phyloP scores from a whole-genome alignment of 2,329 filamentous ascomycete genomes.

The Beauveria australis region DNA sequence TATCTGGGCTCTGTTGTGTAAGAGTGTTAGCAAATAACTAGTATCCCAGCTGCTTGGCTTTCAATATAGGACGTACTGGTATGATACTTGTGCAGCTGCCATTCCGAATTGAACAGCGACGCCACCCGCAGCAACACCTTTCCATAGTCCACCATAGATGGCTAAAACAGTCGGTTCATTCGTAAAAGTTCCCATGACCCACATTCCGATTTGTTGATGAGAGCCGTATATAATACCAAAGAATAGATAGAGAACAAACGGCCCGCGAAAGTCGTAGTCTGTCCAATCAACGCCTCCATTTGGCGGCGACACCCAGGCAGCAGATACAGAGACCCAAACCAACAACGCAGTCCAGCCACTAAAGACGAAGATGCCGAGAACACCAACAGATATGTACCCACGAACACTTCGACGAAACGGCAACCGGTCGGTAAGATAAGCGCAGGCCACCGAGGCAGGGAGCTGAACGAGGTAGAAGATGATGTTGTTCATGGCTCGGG shows the following conservation, averaged over 20 bases:
- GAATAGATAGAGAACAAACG: conserved; percentile 13
- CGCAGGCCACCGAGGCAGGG: conserved; percentile 11
- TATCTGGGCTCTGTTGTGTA: not conserved
- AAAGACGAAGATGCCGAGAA: conserved; percentile 10
- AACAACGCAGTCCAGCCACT: conserved; percentile 6
- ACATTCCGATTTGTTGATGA: conserved; percentile 12
- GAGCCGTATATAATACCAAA: conserved; percentile 13
- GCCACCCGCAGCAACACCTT: conserved; percentile 11
- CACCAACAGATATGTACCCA: conserved; percentile 6
- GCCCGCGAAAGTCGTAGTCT: conserved; percentile 9
- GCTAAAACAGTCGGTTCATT: conserved; percentile 13
- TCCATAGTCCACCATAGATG: conserved; percentile 12
- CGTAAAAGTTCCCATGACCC: conserved; percentile 14
- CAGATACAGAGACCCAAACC: conserved; percentile 6
- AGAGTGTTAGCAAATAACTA: not conserved
- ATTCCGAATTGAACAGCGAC: conserved; percentile 6
- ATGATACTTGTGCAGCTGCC: not conserved
- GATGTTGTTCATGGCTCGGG: conserved; percentile 14
- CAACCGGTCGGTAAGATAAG: conserved; percentile 10
- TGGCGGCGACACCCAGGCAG: conserved; percentile 5
- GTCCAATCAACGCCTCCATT: conserved; percentile 13
- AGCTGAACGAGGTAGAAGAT: conserved; percentile 14
- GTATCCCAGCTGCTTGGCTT: no score
- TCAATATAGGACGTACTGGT: not conserved
- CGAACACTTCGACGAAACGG: conserved; percentile 1